Percentiles rank a stretch among this genome's conserved stretches.
Evolutionary conservation across 2,329 filamentous ascomycete species (phyloP).

Genomic region (Curvularia hawaiiensis): DNA sequence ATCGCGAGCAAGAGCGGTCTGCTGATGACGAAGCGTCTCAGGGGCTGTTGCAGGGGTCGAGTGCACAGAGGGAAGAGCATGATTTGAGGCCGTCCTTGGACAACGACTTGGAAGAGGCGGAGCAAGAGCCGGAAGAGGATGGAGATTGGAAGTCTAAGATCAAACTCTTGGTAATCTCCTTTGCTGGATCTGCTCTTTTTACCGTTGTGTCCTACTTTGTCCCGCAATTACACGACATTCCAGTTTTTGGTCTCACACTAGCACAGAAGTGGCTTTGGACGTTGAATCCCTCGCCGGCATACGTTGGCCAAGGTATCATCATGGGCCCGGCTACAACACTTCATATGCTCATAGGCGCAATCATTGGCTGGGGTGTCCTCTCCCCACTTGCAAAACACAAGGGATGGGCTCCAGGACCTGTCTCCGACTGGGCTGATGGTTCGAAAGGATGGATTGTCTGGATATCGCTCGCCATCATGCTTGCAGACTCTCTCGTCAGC

Average conservation of each 20-base stretch:
- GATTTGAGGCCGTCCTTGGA: constrained; percentile 26
- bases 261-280: constrained; percentile 91
- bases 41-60: constrained; percentile 39
- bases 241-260: constrained; percentile 77
- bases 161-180: constrained; percentile 63
- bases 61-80: constrained; percentile 28
- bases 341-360: constrained; percentile 90
- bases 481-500: constrained; percentile 89
- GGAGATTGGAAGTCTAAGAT: constrained; percentile 68
- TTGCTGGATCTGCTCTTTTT: constrained; percentile 62
- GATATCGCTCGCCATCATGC: constrained; percentile 95
- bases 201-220: constrained; percentile 91
- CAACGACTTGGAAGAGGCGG: constrained; percentile 19
- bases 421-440: constrained; percentile 86
- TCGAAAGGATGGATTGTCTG: constrained; percentile 99
- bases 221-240: constrained; percentile 82
- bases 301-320: constrained; percentile 96
- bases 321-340: constrained; percentile 96
- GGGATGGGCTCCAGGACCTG: constrained; percentile 88
- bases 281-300: constrained; percentile 94
- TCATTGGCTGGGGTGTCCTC: constrained; percentile 88
- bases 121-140: constrained; percentile 39
- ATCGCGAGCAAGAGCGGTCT: constrained; percentile 9
- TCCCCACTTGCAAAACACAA: constrained; percentile 84
- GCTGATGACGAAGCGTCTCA: constrained; percentile 41